These are phyloP conservation scores for Dothistroma septosporum DNA, from an alignment of 2,329 filamentous ascomycete genomes.

Conservation along the genomic window DNA sequence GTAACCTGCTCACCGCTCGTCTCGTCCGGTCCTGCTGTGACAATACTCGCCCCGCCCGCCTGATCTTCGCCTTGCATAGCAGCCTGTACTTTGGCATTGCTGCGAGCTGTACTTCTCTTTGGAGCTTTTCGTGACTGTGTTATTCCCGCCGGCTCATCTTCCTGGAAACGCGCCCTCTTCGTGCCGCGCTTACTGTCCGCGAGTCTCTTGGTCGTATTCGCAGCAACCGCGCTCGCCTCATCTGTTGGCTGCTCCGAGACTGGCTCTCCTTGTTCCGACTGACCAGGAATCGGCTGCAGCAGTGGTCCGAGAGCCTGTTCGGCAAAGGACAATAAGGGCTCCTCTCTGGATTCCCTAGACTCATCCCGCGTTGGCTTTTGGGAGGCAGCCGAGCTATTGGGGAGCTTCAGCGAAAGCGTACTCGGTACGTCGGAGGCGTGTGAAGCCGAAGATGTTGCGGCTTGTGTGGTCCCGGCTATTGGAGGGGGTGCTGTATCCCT, in stretches of 20 bases:
- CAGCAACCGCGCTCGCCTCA: background rate
- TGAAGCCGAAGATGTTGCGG: conserved; percentile 2
- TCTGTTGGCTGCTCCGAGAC: background rate
- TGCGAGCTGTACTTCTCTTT: conserved; percentile 23
- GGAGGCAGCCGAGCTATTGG: background rate
- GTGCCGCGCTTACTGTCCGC: background rate
- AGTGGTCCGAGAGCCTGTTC: conserved; percentile 1
- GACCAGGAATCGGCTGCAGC: conserved; percentile 1
- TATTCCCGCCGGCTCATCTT: background rate
- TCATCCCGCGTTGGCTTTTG: conserved; percentile 8
- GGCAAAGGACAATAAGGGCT: background rate
- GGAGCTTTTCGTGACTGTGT: background rate
- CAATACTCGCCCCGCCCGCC: background rate
- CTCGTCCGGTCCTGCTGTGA: background rate
- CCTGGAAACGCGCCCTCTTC: background rate
- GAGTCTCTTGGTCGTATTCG: background rate
- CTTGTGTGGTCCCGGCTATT: background rate
- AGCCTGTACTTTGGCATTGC: conserved; percentile 21
- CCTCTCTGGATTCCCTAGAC: background rate
- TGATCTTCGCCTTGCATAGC: conserved; percentile 16
- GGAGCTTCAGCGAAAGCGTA: background rate
- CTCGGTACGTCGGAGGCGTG: background rate
- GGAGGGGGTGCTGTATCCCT: background rate
- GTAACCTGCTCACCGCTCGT: background rate
- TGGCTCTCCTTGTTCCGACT: background rate